A percentile compares a stretch with the other conserved stretches of the same genome.
Conservation (phyloP, 192 early-diverging fungal genomes). For the Phlyctochytrium planicorne region DNA sequence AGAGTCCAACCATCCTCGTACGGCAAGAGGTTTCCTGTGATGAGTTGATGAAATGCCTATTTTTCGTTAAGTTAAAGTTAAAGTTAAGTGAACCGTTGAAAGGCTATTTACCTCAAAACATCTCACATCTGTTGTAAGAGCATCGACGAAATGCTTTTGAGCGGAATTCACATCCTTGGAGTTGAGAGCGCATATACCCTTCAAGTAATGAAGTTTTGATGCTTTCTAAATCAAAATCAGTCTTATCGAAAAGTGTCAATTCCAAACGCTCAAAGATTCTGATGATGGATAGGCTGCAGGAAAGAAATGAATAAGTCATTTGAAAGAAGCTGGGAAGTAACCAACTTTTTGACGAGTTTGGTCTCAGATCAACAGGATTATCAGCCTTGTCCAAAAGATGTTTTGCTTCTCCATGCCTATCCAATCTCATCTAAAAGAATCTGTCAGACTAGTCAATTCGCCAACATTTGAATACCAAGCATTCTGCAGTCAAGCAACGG, state of each 20-base stretch:
- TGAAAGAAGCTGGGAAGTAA: no score
- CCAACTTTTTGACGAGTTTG: no score
- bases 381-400: background rate
- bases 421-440: background rate
- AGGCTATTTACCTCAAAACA: conserved; percentile 25
- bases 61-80: background rate
- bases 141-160: conserved; percentile 2
- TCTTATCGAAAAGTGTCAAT: background rate
- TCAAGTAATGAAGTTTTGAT: background rate
- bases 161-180: background rate
- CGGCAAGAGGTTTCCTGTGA: no score
- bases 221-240: background rate
- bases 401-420: background rate
- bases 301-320: background rate
- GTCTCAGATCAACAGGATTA: no score
- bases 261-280: background rate
- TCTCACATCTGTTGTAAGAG: conserved; percentile 16
- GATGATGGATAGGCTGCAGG: background rate
- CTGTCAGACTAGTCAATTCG: background rate
- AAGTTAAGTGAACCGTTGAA: background rate
- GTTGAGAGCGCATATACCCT: background rate
- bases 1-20: background rate
- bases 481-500: background rate
- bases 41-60: no score
- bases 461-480: background rate